Percentiles rank a stretch among this genome's conserved stretches.
Evolutionary conservation across 305 asterid genomes (phyloP).

Genomic region (Fraxinus floribunda): DNA sequence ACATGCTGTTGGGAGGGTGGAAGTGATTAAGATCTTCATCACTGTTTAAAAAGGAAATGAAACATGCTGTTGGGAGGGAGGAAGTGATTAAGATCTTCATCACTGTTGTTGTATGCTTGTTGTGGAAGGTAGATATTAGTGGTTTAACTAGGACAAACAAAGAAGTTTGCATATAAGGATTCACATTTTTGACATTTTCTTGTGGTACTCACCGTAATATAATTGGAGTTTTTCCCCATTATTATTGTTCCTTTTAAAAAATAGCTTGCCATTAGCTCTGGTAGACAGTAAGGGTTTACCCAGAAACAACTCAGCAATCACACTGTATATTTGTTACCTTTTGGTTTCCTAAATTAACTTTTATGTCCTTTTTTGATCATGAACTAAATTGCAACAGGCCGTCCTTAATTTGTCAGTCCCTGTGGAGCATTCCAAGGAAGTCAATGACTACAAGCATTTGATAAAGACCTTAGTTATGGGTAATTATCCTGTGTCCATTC

Average conservation of each 20-base stretch:
- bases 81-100: background rate
- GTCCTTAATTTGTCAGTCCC: constrained; percentile 83
- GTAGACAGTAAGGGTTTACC: background rate
- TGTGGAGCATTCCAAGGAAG: constrained; percentile 96
- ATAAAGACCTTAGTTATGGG: constrained; percentile 98
- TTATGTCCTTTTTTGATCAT: constrained; percentile 28
- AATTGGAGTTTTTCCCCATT: background rate
- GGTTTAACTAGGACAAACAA: background rate
- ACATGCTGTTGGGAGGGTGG: constrained; percentile 1
- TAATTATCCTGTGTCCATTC: constrained; percentile 39
- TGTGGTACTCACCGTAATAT: background rate
- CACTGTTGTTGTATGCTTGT: background rate
- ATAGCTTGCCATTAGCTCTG: background rate
- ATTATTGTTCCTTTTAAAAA: background rate
- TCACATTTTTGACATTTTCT: background rate
- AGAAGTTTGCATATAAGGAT: background rate
- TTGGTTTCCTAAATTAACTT: constrained; percentile 1
- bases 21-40: background rate
- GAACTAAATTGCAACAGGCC: constrained; percentile 55
- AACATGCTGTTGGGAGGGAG: background rate
- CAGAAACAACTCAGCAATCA: background rate
- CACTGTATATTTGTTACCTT: constrained; percentile 8
- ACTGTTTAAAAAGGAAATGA: background rate
- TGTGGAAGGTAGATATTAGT: background rate
- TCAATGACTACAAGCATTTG: constrained; percentile 95